phyloP scores from a whole-genome alignment of 2,329 filamentous ascomycete species.

The Macrophomina pseudophaseolina region DNA sequence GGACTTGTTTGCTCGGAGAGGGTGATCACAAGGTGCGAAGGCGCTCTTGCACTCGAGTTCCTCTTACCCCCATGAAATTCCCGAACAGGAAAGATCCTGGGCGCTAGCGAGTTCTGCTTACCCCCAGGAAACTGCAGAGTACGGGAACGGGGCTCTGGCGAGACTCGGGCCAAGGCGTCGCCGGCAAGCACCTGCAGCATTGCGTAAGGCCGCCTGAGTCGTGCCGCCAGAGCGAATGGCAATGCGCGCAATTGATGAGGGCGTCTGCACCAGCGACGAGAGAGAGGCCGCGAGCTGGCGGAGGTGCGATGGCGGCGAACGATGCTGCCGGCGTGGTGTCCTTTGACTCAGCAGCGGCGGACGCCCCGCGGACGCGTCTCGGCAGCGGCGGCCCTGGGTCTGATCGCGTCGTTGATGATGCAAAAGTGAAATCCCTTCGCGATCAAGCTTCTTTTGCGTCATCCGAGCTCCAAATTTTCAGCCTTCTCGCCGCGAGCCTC shows the following conservation, averaged over 20 bases:
- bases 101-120: constrained; percentile 26
- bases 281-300: neutral
- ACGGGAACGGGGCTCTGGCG: constrained; percentile 20
- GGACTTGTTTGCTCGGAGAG: neutral
- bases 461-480: constrained; percentile 15
- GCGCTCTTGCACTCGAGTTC: constrained; percentile 18
- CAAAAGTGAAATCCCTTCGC: neutral
- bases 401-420: neutral
- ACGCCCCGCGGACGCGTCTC: neutral
- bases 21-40: constrained; percentile 26
- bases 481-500: neutral
- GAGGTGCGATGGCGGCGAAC: neutral
- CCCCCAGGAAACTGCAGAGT: constrained; percentile 20
- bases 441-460: constrained; percentile 8
- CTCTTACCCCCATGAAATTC: constrained; percentile 27
- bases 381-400: neutral
- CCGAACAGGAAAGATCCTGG: constrained; percentile 22
- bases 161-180: constrained; percentile 9
- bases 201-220: constrained; percentile 9
- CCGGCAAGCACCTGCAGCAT: neutral
- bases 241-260: neutral
- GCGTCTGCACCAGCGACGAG: neutral
- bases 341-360: neutral
- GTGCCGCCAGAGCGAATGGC: neutral
- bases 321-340: neutral